Conservation (phyloP, 1,139 yeast species). For the Hemisphaericaspora lyxosophila region DNA sequence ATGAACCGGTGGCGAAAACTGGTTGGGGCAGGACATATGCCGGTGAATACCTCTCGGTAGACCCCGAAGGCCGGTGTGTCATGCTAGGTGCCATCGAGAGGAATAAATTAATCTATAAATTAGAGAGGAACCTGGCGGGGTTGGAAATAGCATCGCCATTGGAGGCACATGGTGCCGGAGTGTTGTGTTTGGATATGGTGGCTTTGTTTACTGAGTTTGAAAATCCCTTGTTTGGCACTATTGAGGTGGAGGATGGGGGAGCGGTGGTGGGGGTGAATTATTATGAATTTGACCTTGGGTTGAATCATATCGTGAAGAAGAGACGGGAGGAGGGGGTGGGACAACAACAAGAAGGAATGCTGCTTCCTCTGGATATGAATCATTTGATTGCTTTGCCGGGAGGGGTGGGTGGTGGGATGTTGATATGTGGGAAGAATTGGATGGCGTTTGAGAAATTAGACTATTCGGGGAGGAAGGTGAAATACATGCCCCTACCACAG, state of each 20-base stretch:
- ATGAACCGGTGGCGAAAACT: conserved; percentile 72
- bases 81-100: conserved; percentile 72
- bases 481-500: conserved; percentile 44
- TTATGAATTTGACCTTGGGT: conserved; percentile 83
- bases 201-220: conserved; percentile 76
- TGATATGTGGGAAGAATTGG: conserved; percentile 38
- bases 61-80: conserved; percentile 70
- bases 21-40: conserved; percentile 78
- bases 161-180: conserved; percentile 56
- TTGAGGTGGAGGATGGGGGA: conserved; percentile 56
- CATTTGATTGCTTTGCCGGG: conserved; percentile 36
- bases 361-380: conserved; percentile 34
- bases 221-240: conserved; percentile 79
- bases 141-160: conserved; percentile 69
- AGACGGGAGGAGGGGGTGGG: conserved; percentile 45
- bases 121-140: conserved; percentile 24
- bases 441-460: conserved; percentile 26
- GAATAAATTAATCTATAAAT: conserved; percentile 61
- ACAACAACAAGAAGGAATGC: conserved; percentile 27
- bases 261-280: conserved; percentile 43
- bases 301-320: conserved; percentile 65
- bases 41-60: conserved; percentile 72
- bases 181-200: conserved; percentile 54
- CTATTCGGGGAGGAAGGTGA: conserved; percentile 9
- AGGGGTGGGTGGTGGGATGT: conserved; percentile 37